Base-by-base conservation (phyloP, 305 asterid genomes). In the Petunia hybrid region DNA sequence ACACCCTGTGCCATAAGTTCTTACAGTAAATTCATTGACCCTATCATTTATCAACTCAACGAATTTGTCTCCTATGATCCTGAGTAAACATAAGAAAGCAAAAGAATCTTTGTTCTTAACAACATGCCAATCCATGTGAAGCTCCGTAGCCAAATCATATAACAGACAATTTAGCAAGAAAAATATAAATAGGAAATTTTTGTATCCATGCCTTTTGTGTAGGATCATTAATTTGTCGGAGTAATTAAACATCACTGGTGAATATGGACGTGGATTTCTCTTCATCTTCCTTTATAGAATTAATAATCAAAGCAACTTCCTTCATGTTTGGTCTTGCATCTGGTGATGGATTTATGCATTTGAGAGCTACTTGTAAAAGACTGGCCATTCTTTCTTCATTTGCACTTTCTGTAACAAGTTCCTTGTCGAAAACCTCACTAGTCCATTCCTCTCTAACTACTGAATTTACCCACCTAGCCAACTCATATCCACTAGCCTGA, bases 371-470 rank as follows among this genome's bases (percentile, higher is more conserved):
- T 78, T 92, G 97, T 85, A 94, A 86, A 88, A 94, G 81, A 61
- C 61, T 75, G 43, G 90, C 87, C 98, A 92, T 90, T 77, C 86
- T 88, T 67, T 89, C 95, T 86, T 91, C 97, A 73, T 86, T 88
- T 40, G 90, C 90, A 41, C 94, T 94, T 59, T 87, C 92, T 9
- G 80, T 66, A 55, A 90, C 81, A 31, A 94, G 85, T 1, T 74
- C 77, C 78, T 85, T 83, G 65, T 94, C 97, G 48, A 94, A 92
- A 62, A 94, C 95, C 76, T 94, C 94, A 8, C 85, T 92, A 0
- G 94, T 91, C 98, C 98, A 91, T 75, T 94, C 95, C 83, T 92
- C 98, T 66, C 90, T 80, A 41, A 91, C 90, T 4, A 93, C 88
- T 3, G 92, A 86, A 73, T 86, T 83, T 74, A 94, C 95, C 98